These are phyloP conservation scores for Terfezia boudieri DNA, from an alignment of 495 filamentous ascomycete genomes.

Conservation along the genomic window DNA sequence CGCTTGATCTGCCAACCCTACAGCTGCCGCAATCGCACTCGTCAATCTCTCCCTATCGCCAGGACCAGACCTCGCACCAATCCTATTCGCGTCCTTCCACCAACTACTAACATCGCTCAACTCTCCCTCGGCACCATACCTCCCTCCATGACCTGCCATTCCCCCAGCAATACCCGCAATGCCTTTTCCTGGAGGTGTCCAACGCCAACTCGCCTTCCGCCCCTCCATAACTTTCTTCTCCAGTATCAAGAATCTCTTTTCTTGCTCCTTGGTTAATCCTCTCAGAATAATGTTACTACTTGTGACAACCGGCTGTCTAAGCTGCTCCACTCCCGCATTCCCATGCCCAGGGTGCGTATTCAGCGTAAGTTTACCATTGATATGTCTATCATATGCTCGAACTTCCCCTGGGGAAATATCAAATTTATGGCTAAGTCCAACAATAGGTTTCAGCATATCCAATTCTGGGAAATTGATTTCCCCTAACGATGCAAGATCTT, in stretches of 20 bases:
- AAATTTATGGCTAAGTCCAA: conserved; percentile 27
- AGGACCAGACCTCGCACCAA: conserved; percentile 4
- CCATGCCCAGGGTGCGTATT: not conserved
- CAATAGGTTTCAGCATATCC: conserved; percentile 32
- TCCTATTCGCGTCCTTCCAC: conserved; percentile 6
- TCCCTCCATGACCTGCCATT: conserved; percentile 16
- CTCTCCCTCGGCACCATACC: conserved; percentile 15
- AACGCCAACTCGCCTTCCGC: not conserved
- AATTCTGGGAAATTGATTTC: conserved; percentile 27
- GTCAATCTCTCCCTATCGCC: not conserved
- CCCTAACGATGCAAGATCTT: conserved; percentile 28
- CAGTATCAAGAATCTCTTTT: conserved; percentile 51
- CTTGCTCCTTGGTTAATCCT: conserved; percentile 52
- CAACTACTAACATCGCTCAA: conserved; percentile 6
- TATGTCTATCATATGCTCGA: not conserved
- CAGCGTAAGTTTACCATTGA: not conserved
- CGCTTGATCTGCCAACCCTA: not conserved
- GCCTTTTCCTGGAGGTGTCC: not conserved
- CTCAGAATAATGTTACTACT: conserved; percentile 58
- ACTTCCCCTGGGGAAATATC: conserved; percentile 29
- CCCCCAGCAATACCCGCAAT: conserved; percentile 3
- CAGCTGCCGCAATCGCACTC: not conserved
- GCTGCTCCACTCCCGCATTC: not conserved
- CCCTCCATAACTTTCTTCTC: conserved; percentile 35
- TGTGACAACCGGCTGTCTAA: conserved; percentile 33